phyloP scores from a whole-genome alignment of 306 rosid genomes.

The Pyrus pyrifolia region DNA sequence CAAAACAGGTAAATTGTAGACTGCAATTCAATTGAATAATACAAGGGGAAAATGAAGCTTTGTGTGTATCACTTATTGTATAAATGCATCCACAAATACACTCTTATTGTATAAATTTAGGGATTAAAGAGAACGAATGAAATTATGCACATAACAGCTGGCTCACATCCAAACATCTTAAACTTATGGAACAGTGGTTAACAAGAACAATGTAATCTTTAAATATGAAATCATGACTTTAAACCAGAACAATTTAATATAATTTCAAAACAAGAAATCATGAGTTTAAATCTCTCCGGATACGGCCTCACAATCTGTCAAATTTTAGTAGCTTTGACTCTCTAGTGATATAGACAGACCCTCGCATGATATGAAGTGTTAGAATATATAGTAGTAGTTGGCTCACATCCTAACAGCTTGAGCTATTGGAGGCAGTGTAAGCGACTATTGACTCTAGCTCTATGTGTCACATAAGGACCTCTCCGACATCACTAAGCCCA shows the following conservation, averaged over 20 bases:
- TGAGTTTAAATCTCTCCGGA: background rate
- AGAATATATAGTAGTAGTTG: background rate
- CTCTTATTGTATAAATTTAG: background rate
- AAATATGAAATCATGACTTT: background rate
- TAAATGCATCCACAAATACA: no score
- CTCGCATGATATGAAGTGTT: background rate
- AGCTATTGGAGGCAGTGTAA: background rate
- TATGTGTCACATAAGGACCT: background rate
- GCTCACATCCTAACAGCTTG: background rate
- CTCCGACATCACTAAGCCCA: background rate
- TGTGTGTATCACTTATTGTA: background rate
- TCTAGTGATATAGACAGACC: background rate
- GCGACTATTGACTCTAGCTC: background rate
- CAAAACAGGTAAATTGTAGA: conserved; percentile 8
- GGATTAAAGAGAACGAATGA: background rate
- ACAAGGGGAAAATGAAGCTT: background rate
- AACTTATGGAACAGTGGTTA: background rate
- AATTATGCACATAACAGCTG: background rate
- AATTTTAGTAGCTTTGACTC: no score
- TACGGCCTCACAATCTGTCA: background rate
- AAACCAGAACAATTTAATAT: background rate
- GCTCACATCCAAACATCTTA: background rate
- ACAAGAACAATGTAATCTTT: background rate
- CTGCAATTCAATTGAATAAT: background rate
- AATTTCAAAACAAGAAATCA: background rate